Evolutionary conservation across 768 basidiomycete genomes (phyloP).

Genomic region (Phlegmacium glaucopus): DNA sequence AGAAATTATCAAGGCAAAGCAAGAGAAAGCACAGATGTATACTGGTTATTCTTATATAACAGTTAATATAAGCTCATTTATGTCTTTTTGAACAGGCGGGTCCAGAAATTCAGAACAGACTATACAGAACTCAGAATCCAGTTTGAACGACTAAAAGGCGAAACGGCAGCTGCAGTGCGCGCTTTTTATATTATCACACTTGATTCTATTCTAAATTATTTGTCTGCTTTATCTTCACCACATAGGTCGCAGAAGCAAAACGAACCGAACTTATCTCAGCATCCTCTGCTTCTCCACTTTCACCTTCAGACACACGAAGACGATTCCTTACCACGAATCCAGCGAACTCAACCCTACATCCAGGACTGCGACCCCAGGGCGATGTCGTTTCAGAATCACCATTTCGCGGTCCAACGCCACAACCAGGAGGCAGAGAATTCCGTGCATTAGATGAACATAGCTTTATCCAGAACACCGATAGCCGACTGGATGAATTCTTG

Average conservation of each 20-base stretch:
- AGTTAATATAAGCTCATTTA: not conserved
- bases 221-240: conserved; percentile 1
- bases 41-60: conserved; percentile 16
- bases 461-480: conserved; percentile 82
- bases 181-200: not conserved
- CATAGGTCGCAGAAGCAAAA: conserved; percentile 53
- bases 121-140: conserved; percentile 78
- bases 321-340: conserved; percentile 52
- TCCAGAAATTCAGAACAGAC: conserved; percentile 88
- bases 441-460: conserved; percentile 86
- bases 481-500: conserved; percentile 83
- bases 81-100: conserved; percentile 54
- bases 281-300: conserved; percentile 34
- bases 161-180: conserved; percentile 49
- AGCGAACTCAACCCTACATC: conserved; percentile 50
- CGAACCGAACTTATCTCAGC: conserved; percentile 63
- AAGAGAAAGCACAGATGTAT: conserved; percentile 93
- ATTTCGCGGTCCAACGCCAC: conserved; percentile 60
- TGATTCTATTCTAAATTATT: not conserved
- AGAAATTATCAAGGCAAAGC: conserved; percentile 94
- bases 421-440: conserved; percentile 62
- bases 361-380: conserved; percentile 45
- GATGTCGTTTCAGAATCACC: conserved; percentile 76
- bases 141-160: conserved; percentile 74
- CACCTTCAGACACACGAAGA: conserved; percentile 61